A percentile compares a stretch with the other conserved stretches of the same genome.
Conservation (phyloP, 2,329 filamentous ascomycete genomes). For the Rutstroemia sp. region DNA sequence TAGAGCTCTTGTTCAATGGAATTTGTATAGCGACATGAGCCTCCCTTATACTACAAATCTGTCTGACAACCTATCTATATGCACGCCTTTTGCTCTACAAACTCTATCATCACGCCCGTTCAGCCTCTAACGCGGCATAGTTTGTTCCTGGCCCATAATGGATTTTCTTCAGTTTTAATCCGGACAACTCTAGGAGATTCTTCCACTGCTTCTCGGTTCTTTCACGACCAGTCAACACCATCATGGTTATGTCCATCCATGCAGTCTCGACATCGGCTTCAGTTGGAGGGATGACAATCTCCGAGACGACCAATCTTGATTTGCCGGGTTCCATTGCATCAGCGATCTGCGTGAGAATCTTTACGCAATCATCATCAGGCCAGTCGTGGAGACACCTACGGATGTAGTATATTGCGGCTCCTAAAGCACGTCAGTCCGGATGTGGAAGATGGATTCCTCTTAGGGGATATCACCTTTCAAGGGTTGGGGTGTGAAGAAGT, state of each 20-base stretch:
- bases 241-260: conserved; percentile 33
- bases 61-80: neutral
- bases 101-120: neutral
- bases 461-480: conserved; percentile 17
- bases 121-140: conserved; percentile 6
- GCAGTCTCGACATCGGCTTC: conserved; percentile 29
- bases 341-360: conserved; percentile 8
- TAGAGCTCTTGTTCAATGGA: neutral
- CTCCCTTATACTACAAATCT: neutral
- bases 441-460: neutral
- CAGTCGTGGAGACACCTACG: conserved; percentile 35
- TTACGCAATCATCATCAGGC: conserved; percentile 26
- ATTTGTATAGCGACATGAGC: neutral
- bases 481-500: conserved; percentile 27
- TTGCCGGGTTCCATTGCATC: neutral
- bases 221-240: conserved; percentile 30
- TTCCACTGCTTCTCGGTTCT: conserved; percentile 23
- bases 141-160: conserved; percentile 3
- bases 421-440: neutral
- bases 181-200: neutral
- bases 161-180: conserved; percentile 1
- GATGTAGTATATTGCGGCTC: conserved; percentile 31
- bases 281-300: conserved; percentile 34
- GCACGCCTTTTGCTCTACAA: neutral
- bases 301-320: conserved; percentile 34